Evolutionary conservation across 2,329 filamentous ascomycete genomes (phyloP).

Genomic region (Blastomyces parvus): DNA sequence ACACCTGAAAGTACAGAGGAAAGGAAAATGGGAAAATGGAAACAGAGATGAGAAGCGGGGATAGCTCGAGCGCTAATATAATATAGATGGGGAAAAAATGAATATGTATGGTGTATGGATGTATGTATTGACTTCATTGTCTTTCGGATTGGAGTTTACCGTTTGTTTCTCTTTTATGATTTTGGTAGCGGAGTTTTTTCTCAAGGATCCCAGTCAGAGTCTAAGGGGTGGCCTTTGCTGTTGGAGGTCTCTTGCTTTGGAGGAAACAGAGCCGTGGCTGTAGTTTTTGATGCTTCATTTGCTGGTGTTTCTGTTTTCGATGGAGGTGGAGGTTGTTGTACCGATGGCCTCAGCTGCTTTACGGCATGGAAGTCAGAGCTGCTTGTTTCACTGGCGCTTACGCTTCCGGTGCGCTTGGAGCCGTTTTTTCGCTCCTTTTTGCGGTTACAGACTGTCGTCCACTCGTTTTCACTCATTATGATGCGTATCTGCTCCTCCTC

Average conservation of each 20-base stretch:
- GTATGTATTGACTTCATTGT: background rate
- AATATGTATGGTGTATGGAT: background rate
- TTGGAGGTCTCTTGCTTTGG: background rate
- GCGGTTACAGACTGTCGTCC: conserved; percentile 54
- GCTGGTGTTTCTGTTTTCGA: conserved; percentile 5
- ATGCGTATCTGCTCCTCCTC: conserved; percentile 54
- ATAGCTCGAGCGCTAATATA: background rate
- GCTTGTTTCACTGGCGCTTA: conserved; percentile 38
- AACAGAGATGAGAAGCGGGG: background rate
- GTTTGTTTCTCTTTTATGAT: background rate
- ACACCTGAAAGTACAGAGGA: background rate
- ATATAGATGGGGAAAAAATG: background rate
- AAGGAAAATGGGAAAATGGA: conserved; percentile 1
- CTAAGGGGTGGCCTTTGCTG: conserved; percentile 33
- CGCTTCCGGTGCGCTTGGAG: conserved; percentile 33
- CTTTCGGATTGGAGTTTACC: background rate
- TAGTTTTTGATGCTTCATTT: background rate
- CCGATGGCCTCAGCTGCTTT: background rate
- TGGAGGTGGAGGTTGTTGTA: conserved; percentile 9
- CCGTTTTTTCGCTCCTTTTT: conserved; percentile 44
- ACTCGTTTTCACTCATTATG: conserved; percentile 43
- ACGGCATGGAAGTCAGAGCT: conserved; percentile 27
- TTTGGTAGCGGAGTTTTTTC: background rate
- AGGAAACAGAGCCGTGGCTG: background rate
- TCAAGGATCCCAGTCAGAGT: conserved; percentile 38